Conservation (phyloP, 2,329 filamentous ascomycete genomes). For the Hypoxylon sp. region DNA sequence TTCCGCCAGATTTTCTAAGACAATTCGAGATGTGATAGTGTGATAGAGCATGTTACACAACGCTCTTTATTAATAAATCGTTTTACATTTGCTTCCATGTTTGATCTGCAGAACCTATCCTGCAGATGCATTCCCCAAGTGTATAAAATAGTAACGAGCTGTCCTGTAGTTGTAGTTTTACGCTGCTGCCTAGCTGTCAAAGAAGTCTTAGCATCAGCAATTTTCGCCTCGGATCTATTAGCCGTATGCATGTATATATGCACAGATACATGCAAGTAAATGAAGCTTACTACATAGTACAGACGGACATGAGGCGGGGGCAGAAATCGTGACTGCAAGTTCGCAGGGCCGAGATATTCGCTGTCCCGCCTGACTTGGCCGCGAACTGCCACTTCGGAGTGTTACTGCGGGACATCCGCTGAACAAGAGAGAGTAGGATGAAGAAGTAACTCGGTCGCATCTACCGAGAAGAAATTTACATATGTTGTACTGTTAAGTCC, state of each 20-base stretch:
- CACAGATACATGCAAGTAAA: constrained; percentile 13
- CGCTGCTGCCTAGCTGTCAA: constrained; percentile 28
- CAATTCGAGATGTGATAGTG: not conserved
- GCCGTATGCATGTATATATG: constrained; percentile 25
- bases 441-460: not conserved
- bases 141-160: constrained; percentile 10
- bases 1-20: not conserved
- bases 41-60: not conserved
- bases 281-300: constrained; percentile 35
- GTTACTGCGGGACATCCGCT: not conserved
- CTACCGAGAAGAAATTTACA: not conserved
- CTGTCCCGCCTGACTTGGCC: not conserved
- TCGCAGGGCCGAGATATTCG: constrained; percentile 19
- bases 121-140: not conserved
- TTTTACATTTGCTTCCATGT: not conserved
- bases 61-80: not conserved
- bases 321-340: constrained; percentile 12
- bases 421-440: constrained; percentile 3
- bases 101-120: not conserved
- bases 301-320: constrained; percentile 17
- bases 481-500: not conserved
- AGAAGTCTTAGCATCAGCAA: constrained; percentile 17
- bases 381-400: not conserved
- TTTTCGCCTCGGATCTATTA: constrained; percentile 31
- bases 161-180: not conserved